Percentiles rank a stretch among this genome's conserved stretches.
Conservation (phyloP, 73 alveolate genomes). For the Paraurostyla sp. region DNA sequence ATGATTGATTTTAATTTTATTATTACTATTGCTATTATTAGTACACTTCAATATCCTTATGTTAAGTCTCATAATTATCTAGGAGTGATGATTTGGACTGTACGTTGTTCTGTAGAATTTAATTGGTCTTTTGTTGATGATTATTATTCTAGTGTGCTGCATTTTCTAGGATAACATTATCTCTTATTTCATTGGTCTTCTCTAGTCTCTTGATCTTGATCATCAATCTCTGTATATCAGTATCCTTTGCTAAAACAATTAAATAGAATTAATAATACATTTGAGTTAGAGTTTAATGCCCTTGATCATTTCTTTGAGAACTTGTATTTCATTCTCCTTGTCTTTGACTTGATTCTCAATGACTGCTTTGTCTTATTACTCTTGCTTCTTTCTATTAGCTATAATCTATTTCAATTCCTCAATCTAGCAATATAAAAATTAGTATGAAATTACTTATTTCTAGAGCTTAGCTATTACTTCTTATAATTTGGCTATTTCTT, state of each 20-base stretch:
- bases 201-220: conserved; percentile 50
- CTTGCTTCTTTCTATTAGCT: conserved; percentile 1
- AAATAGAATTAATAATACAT: neutral
- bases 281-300: conserved; percentile 20
- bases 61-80: neutral
- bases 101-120: neutral
- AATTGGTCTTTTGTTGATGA: neutral
- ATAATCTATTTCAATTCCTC: neutral
- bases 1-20: neutral
- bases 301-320: conserved; percentile 56
- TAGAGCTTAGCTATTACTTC: conserved; percentile 1
- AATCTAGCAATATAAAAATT: neutral
- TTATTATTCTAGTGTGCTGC: neutral
- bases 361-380: neutral
- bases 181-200: conserved; percentile 54
- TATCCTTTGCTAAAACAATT: conserved; percentile 39
- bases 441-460: neutral
- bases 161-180: conserved; percentile 11
- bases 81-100: neutral
- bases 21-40: neutral
- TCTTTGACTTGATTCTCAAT: neutral
- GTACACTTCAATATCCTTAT: neutral
- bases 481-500: neutral
- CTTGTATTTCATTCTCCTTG: conserved; percentile 39
- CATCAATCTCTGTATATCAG: conserved; percentile 38